These are phyloP conservation scores for Anisodus acutangulus DNA, from an alignment of 257 asterid genomes.

Conservation along the genomic window DNA sequence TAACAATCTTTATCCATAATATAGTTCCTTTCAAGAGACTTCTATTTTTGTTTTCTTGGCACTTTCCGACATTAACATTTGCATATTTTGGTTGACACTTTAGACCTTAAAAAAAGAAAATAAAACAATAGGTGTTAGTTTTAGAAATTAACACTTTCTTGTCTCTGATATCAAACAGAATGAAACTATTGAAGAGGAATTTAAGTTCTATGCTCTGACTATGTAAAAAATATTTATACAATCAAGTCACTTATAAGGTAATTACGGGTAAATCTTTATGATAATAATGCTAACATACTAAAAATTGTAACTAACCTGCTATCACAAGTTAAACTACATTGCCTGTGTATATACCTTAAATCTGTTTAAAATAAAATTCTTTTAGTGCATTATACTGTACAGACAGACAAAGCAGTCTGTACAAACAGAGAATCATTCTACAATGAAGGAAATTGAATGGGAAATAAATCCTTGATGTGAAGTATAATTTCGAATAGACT, in stretches of 20 bases:
- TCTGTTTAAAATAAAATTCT: background rate
- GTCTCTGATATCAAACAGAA: background rate
- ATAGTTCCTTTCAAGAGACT: background rate
- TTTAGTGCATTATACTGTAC: background rate
- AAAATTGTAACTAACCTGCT: background rate
- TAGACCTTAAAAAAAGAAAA: background rate
- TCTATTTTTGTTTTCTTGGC: background rate
- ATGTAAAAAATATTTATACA: background rate
- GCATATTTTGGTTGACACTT: slow-evolving; percentile 12
- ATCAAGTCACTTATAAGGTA: background rate
- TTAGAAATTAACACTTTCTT: background rate
- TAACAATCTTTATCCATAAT: background rate
- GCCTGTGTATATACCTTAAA: background rate
- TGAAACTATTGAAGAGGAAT: slow-evolving; percentile 9
- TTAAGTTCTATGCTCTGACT: background rate
- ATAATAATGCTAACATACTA: background rate
- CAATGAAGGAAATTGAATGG: background rate
- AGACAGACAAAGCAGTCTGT: background rate
- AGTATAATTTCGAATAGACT: background rate
- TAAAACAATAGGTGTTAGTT: background rate
- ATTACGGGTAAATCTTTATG: background rate
- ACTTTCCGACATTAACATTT: background rate
- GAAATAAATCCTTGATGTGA: background rate
- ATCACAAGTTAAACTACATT: slow-evolving; percentile 7
- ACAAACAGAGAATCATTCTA: background rate